Percentiles rank a stretch among this genome's conserved stretches.
Evolutionary conservation across 495 filamentous ascomycete genomes (phyloP).

Genomic region (Daldinia loculata): DNA sequence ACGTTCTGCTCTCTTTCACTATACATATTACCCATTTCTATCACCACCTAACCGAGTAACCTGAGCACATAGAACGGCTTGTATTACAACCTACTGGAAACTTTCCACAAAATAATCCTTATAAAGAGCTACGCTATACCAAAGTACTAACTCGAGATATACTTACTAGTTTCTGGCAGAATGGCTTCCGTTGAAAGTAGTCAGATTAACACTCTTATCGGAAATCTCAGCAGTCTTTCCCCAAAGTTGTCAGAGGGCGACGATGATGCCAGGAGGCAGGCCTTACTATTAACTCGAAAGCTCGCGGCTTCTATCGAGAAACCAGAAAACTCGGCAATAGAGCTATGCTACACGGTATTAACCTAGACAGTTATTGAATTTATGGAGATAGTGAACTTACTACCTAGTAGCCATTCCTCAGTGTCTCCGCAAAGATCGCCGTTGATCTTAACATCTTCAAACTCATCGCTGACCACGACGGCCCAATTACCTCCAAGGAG

Average conservation of each 20-base stretch:
- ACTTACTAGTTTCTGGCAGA: not conserved
- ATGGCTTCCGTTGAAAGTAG: not conserved
- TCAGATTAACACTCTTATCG: constrained; percentile 5
- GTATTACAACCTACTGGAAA: not conserved
- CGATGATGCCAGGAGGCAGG: constrained; percentile 23
- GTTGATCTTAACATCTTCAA: constrained; percentile 35
- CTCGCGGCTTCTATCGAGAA: constrained; percentile 30
- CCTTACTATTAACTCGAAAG: constrained; percentile 22
- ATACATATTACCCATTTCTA: not conserved
- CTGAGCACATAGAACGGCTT: not conserved
- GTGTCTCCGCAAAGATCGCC: constrained; percentile 26
- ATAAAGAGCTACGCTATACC: no score
- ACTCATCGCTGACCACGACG: constrained; percentile 7
- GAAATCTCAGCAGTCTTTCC: constrained; percentile 5
- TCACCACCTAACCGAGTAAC: not conserved
- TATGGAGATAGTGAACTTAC: not conserved
- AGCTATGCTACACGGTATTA: constrained; percentile 33
- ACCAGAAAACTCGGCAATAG: constrained; percentile 32
- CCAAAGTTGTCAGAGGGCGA: constrained; percentile 1
- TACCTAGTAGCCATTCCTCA: constrained; percentile 22
- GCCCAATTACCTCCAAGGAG: constrained; percentile 17
- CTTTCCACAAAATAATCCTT: no score
- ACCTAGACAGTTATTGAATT: no score
- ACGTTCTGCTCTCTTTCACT: not conserved
- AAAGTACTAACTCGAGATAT: not conserved